A percentile compares a stretch with the other conserved stretches of the same genome.
These are phyloP conservation scores for Calonectria pauciramosa DNA, from an alignment of 2,329 filamentous ascomycete genomes.

Conservation along the genomic window DNA sequence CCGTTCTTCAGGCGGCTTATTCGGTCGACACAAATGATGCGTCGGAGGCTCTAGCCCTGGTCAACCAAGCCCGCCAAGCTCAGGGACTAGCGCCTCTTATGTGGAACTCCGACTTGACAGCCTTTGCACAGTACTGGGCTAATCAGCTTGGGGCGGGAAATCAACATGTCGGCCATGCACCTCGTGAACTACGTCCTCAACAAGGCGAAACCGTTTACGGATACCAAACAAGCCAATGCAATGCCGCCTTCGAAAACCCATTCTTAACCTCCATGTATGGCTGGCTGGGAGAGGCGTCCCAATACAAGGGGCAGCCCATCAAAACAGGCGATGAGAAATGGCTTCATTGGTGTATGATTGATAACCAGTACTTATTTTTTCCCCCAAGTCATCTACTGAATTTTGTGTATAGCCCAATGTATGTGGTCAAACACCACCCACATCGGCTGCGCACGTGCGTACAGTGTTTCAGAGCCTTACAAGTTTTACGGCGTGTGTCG, in stretches of 20 bases:
- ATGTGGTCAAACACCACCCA: constrained; percentile 52
- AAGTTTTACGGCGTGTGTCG: constrained; percentile 53
- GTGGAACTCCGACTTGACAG: constrained; percentile 48
- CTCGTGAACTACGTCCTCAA: constrained; percentile 46
- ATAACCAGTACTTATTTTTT: background rate
- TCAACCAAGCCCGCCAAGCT: constrained; percentile 50
- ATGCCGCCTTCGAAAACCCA: constrained; percentile 46
- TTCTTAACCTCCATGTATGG: constrained; percentile 46
- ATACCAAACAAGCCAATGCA: constrained; percentile 47
- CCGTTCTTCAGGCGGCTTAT: constrained; percentile 27
- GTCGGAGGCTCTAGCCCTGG: constrained; percentile 41
- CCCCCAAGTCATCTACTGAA: constrained; percentile 24
- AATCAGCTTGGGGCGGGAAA: constrained; percentile 48
- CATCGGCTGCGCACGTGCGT: constrained; percentile 52
- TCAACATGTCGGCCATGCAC: constrained; percentile 50
- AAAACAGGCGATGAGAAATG: constrained; percentile 50
- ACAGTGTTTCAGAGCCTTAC: constrained; percentile 48
- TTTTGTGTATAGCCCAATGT: constrained; percentile 48
- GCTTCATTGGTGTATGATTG: constrained; percentile 53
- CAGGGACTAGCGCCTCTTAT: constrained; percentile 45
- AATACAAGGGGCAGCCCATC: constrained; percentile 49
- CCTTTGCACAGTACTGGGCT: constrained; percentile 53
- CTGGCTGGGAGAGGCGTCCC: constrained; percentile 49
- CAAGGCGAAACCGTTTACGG: constrained; percentile 54
- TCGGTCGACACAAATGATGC: constrained; percentile 40